Conservation (phyloP, 768 basidiomycete species). For the Auricularia auricula-judae region DNA sequence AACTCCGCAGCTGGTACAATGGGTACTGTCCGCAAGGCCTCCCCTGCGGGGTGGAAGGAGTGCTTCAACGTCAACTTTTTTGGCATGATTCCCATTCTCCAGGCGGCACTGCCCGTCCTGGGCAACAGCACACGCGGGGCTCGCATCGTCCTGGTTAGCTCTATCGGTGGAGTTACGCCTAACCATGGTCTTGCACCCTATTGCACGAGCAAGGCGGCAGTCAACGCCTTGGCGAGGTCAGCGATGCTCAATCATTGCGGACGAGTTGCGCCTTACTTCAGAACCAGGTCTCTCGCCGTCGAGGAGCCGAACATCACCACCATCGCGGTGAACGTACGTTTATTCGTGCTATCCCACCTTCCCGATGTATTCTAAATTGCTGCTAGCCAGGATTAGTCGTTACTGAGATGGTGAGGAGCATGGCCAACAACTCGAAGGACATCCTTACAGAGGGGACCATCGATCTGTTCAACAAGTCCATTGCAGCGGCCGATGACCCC, state of each 20-base stretch:
- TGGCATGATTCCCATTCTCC: background rate
- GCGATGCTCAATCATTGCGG: background rate
- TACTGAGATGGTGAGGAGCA: too few relatives aligned
- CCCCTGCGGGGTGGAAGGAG: background rate
- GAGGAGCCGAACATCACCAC: background rate
- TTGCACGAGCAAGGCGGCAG: background rate
- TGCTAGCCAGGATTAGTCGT: background rate
- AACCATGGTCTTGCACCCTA: background rate
- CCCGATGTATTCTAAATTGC: background rate
- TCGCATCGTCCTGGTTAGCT: background rate
- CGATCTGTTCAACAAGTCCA: too few relatives aligned
- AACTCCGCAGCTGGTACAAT: background rate
- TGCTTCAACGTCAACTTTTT: background rate
- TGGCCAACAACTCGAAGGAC: too few relatives aligned
- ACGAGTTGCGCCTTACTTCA: background rate
- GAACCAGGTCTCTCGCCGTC: background rate
- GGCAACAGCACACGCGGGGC: background rate
- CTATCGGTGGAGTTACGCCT: background rate
- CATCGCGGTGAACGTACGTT: background rate
- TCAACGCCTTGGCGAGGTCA: background rate
- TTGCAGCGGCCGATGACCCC: too few relatives aligned
- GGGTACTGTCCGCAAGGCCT: background rate
- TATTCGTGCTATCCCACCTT: background rate
- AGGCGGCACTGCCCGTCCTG: background rate
- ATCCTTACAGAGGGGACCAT: too few relatives aligned